These are phyloP conservation scores for Aspergillus fijiensis DNA, from an alignment of 2,329 filamentous ascomycete genomes.

Conservation along the genomic window DNA sequence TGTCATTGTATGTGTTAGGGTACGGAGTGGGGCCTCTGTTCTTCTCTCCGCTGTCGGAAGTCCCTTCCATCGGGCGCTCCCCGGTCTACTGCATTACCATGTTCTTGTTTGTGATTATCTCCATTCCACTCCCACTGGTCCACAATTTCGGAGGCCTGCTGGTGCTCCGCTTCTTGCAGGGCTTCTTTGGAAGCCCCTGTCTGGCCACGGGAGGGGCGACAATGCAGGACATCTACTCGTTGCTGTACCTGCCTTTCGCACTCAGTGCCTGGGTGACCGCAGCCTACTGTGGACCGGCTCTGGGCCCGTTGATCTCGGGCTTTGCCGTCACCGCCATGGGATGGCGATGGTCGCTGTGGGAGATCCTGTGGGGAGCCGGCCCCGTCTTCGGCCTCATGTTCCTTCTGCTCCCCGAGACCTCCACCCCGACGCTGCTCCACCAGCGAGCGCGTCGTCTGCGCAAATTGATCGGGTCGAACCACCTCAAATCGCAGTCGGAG, in stretches of 20 bases:
- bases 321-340: slow-evolving; percentile 57
- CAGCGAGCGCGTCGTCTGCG: slow-evolving; percentile 57
- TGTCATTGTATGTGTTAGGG: slow-evolving; percentile 63
- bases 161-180: slow-evolving; percentile 56
- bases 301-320: slow-evolving; percentile 57
- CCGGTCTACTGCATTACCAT: slow-evolving; percentile 55
- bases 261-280: slow-evolving; percentile 53
- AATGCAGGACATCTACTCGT: slow-evolving; percentile 42
- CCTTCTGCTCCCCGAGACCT: slow-evolving; percentile 60
- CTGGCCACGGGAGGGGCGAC: slow-evolving; percentile 24
- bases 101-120: slow-evolving; percentile 59
- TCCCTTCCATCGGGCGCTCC: slow-evolving; percentile 54
- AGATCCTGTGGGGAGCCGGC: slow-evolving; percentile 42
- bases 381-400: slow-evolving; percentile 45
- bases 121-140: slow-evolving; percentile 42
- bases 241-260: slow-evolving; percentile 30
- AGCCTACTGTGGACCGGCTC: slow-evolving; percentile 55
- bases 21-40: slow-evolving; percentile 63
- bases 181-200: slow-evolving; percentile 48
- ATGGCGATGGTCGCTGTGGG: slow-evolving; percentile 49
- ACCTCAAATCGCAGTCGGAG: slow-evolving; percentile 59
- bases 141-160: slow-evolving; percentile 52
- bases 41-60: slow-evolving; percentile 66
- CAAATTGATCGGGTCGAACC: slow-evolving; percentile 50
- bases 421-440: slow-evolving; percentile 51